These are phyloP conservation scores for Lyophyllum shimeji DNA, from an alignment of 768 basidiomycete genomes.

Conservation along the genomic window DNA sequence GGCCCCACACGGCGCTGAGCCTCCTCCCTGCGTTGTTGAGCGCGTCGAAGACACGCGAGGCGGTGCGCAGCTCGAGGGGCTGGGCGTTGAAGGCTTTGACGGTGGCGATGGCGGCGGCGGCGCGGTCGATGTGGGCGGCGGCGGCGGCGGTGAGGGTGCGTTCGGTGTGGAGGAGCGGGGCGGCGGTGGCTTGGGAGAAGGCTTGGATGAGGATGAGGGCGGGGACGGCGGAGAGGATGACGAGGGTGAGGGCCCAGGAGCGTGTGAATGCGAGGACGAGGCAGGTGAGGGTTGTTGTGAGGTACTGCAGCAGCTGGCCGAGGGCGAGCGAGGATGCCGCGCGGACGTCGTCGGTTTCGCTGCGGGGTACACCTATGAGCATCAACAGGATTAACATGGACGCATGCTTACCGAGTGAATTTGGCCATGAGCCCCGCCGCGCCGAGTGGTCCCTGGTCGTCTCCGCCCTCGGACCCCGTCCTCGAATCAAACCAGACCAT, in stretches of 20 bases:
- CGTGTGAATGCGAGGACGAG: conserved; percentile 80
- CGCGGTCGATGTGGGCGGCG: conserved; percentile 78
- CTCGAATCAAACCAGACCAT: conserved; percentile 93
- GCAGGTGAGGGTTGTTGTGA: conserved; percentile 76
- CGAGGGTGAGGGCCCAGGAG: conserved; percentile 82
- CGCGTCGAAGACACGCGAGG: conserved; percentile 42
- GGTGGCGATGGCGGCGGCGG: conserved; percentile 74
- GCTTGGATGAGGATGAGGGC: conserved; percentile 74
- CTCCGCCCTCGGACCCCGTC: conserved; percentile 53
- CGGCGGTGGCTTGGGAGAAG: conserved; percentile 67
- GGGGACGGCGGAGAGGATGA: conserved; percentile 90
- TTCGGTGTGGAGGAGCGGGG: conserved; percentile 68
- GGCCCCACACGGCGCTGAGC: conserved; percentile 74
- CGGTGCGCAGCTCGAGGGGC: conserved; percentile 40
- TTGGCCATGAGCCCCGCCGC: conserved; percentile 94
- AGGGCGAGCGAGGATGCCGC: conserved; percentile 78
- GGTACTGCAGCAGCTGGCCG: conserved; percentile 77
- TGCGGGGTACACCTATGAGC: conserved; percentile 28
- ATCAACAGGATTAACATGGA: background rate
- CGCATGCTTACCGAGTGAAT: conserved; percentile 65
- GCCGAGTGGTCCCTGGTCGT: conserved; percentile 58
- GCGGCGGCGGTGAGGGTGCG: conserved; percentile 67
- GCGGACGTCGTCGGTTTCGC: conserved; percentile 94
- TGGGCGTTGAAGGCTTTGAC: conserved; percentile 93
- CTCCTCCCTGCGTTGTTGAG: conserved; percentile 47